Percentiles rank a stretch among this genome's conserved stretches.
These are phyloP conservation scores for Monotropa hypopitys DNA, from an alignment of 179 eudicot genomes.

Conservation along the genomic window DNA sequence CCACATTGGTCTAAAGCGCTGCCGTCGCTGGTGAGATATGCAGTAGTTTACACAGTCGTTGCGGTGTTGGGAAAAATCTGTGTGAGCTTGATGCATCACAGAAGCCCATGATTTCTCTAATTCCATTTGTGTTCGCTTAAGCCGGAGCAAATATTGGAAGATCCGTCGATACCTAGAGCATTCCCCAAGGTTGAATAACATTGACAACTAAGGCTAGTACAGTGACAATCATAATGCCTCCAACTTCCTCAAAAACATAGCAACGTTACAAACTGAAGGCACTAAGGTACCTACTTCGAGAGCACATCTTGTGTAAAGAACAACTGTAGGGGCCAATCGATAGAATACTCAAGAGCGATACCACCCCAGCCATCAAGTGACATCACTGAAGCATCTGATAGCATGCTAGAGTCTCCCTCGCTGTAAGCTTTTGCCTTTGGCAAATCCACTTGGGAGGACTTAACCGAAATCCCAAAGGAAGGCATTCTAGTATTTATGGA, in stretches of 20 bases:
- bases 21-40: constrained; percentile 56
- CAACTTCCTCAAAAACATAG: background rate
- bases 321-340: constrained; percentile 93
- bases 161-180: constrained; percentile 66
- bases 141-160: constrained; percentile 84
- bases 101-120: constrained; percentile 98
- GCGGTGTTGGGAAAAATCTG: constrained; percentile 61
- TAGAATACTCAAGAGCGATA: constrained; percentile 80
- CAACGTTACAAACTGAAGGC: background rate
- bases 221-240: background rate
- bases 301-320: constrained; percentile 93
- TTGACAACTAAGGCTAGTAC: background rate
- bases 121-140: constrained; percentile 98
- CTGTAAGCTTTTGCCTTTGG: constrained; percentile 43
- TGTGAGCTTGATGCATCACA: constrained; percentile 91
- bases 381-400: constrained; percentile 40
- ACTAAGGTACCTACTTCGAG: constrained; percentile 54
- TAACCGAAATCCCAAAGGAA: constrained; percentile 51
- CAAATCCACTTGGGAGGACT: constrained; percentile 47
- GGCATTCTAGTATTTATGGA: constrained; percentile 49
- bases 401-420: constrained; percentile 42
- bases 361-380: constrained; percentile 96
- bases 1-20: constrained; percentile 89
- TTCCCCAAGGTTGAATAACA: background rate
- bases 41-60: constrained; percentile 37